Conservation (phyloP, 169 alveolate genomes). For the Plasmodium coatneyi region DNA sequence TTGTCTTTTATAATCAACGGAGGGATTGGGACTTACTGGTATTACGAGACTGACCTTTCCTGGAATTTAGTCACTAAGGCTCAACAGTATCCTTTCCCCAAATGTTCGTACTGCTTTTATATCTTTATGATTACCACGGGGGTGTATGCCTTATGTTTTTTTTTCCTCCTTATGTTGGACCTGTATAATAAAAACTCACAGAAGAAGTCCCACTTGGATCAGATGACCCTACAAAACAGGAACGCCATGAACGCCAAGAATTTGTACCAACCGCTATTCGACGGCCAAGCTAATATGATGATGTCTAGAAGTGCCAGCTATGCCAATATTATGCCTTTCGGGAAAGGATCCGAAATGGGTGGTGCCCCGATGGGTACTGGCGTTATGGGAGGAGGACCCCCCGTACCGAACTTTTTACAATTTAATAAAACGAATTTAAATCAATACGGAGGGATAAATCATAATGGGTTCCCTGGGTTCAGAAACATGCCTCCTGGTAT, state of each 20-base stretch:
- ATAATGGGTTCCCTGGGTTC: not conserved
- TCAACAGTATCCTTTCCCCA: conserved; percentile 64
- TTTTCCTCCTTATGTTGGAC: conserved; percentile 22
- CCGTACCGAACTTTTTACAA: conserved; percentile 20
- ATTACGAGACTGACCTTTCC: conserved; percentile 63
- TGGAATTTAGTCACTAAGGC: conserved; percentile 46
- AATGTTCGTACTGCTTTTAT: conserved; percentile 58
- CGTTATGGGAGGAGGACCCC: conserved; percentile 1
- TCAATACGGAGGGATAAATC: not conserved
- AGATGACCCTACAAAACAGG: conserved; percentile 17
- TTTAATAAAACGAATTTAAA: conserved; percentile 45
- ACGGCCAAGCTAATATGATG: conserved; percentile 12
- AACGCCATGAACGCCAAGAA: conserved; percentile 13
- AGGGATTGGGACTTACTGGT: conserved; percentile 62
- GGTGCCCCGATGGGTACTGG: conserved; percentile 1
- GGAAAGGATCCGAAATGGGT: conserved; percentile 1
- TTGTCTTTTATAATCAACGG: conserved; percentile 53
- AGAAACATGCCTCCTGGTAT: conserved; percentile 11
- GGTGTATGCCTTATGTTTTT: conserved; percentile 42
- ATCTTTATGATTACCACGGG: conserved; percentile 44
- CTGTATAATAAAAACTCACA: conserved; percentile 7
- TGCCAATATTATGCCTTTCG: conserved; percentile 34
- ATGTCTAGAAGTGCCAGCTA: conserved; percentile 62
- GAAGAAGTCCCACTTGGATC: conserved; percentile 42
- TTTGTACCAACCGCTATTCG: conserved; percentile 50